A percentile compares a stretch with the other conserved stretches of the same genome.
Conservation (phyloP, 1,284 basidiomycete genomes). For the Tylopilus sp. region DNA sequence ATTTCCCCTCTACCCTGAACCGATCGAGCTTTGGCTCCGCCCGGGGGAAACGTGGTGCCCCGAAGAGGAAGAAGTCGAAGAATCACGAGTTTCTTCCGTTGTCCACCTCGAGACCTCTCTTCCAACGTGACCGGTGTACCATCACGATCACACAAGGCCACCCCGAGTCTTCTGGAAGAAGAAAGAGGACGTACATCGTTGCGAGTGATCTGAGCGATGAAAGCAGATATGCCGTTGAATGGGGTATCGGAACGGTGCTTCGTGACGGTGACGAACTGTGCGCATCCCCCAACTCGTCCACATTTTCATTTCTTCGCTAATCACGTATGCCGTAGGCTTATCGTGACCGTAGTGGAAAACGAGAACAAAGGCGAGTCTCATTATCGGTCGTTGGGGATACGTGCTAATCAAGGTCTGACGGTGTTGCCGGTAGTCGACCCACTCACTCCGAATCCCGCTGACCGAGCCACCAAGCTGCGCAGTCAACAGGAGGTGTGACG, state of each 20-base stretch:
- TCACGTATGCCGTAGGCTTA: constrained; percentile 43
- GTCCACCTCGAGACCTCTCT: constrained; percentile 72
- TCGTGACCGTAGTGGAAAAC: constrained; percentile 91
- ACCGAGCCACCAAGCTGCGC: constrained; percentile 72
- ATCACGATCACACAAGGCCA: constrained; percentile 86
- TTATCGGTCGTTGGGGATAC: background rate
- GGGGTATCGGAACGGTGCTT: constrained; percentile 95
- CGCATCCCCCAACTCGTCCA: constrained; percentile 19
- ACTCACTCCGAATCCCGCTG: constrained; percentile 60
- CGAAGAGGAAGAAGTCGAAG: constrained; percentile 57
- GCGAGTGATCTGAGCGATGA: constrained; percentile 94
- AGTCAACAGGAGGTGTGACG: constrained; percentile 80
- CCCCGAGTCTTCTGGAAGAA: constrained; percentile 58
- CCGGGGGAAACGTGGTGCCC: constrained; percentile 45
- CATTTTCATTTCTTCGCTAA: constrained; percentile 3
- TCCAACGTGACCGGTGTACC: constrained; percentile 90
- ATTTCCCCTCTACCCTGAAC: constrained; percentile 72
- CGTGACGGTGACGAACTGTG: constrained; percentile 91
- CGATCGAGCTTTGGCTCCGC: constrained; percentile 30
- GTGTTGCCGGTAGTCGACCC: constrained; percentile 64
- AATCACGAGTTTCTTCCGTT: constrained; percentile 60
- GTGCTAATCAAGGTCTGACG: background rate
- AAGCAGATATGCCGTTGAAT: constrained; percentile 87
- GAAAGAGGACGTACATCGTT: constrained; percentile 76
- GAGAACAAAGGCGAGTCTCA: constrained; percentile 73